Base-by-base conservation (phyloP, 148 eudicot species). In the Rhododendron mucronatum region DNA sequence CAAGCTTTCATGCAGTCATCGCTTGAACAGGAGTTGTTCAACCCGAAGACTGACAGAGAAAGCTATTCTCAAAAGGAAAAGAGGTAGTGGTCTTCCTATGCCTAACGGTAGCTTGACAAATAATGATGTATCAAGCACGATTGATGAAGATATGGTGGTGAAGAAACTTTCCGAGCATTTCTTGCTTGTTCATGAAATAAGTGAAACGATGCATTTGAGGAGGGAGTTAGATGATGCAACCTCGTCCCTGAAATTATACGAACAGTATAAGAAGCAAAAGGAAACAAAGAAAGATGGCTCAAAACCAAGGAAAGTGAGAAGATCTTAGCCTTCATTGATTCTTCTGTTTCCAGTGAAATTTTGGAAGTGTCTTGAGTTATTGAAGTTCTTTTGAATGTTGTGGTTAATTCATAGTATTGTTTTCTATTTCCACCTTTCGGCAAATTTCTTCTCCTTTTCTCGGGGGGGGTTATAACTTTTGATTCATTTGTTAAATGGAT, bases 91-190 rank as follows among this genome's bases (percentile, higher is more conserved):
- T 33, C 87, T 28, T 75, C 81, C 59, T n/a, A n/a, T 84, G 81
- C 85, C 87, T 21, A 87, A 81, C 35, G 51, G 57, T 33, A 78
- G 33, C 61, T 86, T 65, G 20, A 39, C 89, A 20, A 83, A 82
- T n/a, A 57, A 61, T 39, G 89, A 84, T 74, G 51, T 37, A 28
- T 71, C 82, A 5, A 69, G 45, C 26, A 26, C 9, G 87, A n/a
- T 83, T 26, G 94, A 94, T 88, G 98, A 94, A 82, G 91, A 89
- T 81, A 86, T 57, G 48, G 90, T 97, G 78, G 92, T 85, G 86
- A 92, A 89, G 88, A 97, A 92, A 90, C 95, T 97, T 5, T 82
- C 92, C 0, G 92, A 92, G 83, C 95, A 95, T 83, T 95, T 93
- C 83, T 84, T 76, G 53, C 80, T 93, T 75, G 89, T 33, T 55